phyloP scores from a whole-genome alignment of 1,284 basidiomycete genomes.

The Rhizoctonia solani region DNA sequence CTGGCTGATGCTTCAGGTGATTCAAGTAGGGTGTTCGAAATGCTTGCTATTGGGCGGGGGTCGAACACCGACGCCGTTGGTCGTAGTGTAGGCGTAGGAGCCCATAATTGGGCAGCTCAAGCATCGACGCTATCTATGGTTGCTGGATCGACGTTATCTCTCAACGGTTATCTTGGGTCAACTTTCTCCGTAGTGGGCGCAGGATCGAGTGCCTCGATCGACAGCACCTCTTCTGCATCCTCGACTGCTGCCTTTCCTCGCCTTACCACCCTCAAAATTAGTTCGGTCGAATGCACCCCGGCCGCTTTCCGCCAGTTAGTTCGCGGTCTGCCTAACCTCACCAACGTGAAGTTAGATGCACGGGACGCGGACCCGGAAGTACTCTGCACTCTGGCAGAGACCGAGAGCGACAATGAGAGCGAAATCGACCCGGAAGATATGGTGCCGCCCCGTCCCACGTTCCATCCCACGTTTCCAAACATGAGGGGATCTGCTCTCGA shows the following conservation, averaged over 20 bases:
- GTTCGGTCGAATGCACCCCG: constrained; percentile 24
- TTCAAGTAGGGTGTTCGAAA: constrained; percentile 27
- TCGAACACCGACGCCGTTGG: not conserved
- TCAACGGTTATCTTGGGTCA: not conserved
- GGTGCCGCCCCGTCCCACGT: not conserved
- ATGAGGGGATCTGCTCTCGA: not conserved
- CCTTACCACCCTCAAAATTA: constrained; percentile 22
- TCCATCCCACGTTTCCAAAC: not conserved
- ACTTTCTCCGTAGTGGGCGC: not conserved
- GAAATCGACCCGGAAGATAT: not conserved
- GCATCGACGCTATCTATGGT: not conserved
- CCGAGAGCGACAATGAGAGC: not conserved
- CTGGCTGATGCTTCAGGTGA: constrained; percentile 28
- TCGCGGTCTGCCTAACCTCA: constrained; percentile 15
- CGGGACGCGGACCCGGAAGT: constrained; percentile 20
- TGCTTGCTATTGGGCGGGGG: constrained; percentile 13
- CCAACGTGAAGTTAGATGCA: constrained; percentile 19
- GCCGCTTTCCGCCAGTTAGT: constrained; percentile 30
- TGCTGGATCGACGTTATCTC: not conserved
- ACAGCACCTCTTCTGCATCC: not conserved
- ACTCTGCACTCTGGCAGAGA: not conserved
- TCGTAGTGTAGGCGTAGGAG: not conserved
- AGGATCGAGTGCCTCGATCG: not conserved
- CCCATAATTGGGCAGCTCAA: not conserved
- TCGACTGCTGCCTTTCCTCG: constrained; percentile 8